phyloP scores from a whole-genome alignment of 83 land plant species.

The Diphasiastrum complanatum region DNA sequence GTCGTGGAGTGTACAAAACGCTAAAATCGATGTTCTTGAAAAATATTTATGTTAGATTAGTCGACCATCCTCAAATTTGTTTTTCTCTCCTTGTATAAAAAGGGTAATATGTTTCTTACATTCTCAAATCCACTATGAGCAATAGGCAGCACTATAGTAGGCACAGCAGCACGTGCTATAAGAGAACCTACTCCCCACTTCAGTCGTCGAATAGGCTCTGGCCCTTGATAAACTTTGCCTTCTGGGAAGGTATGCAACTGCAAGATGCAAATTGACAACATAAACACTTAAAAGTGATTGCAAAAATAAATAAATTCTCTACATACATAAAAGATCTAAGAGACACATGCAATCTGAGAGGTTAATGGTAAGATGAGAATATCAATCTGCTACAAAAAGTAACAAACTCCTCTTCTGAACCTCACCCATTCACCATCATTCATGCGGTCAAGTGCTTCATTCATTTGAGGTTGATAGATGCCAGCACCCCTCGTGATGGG shows the following conservation, averaged over 20 bases:
- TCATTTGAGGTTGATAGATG: conserved; percentile 87
- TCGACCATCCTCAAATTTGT: neutral
- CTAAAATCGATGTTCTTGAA: neutral
- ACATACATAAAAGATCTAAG: neutral
- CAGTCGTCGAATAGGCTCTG: conserved; percentile 60
- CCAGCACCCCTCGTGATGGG: conserved; percentile 91
- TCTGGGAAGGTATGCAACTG: conserved; percentile 98
- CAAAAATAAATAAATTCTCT: conserved; percentile 2
- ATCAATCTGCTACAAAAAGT: neutral
- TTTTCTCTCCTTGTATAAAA: neutral
- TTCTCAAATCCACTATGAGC: conserved; percentile 84
- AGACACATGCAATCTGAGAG: neutral
- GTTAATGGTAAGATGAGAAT: neutral
- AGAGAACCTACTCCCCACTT: conserved; percentile 99
- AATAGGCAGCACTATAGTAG: conserved; percentile 90
- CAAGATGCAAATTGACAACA: too few species aligned
- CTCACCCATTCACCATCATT: conserved; percentile 84
- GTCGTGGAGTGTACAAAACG: neutral
- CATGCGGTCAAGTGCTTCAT: conserved; percentile 79
- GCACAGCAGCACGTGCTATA: conserved; percentile 69
- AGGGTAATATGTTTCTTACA: conserved; percentile 33
- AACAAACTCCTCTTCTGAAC: too few species aligned
- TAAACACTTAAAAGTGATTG: too few species aligned
- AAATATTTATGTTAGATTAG: neutral
- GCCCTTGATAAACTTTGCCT: conserved; percentile 79